Evolutionary conservation across 148 eudicot genomes (phyloP).

Genomic region (Beta vulgaris): DNA sequence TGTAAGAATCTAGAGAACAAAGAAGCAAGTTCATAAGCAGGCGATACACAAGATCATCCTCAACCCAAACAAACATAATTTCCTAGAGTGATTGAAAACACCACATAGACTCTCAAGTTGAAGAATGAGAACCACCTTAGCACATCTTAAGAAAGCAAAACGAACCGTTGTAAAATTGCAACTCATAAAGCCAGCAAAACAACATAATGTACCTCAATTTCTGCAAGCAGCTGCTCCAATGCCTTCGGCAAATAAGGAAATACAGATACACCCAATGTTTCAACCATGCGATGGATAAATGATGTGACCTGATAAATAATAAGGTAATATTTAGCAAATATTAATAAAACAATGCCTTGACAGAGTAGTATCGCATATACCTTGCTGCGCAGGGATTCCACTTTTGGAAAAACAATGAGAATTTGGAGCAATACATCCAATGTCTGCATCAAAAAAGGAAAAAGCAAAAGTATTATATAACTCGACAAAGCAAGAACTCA

Average conservation of each 20-base stretch:
- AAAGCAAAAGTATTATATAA: conserved; percentile 9
- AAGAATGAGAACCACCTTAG: background rate
- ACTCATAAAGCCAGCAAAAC: background rate
- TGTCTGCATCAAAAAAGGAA: conserved; percentile 50
- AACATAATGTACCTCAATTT: conserved; percentile 66
- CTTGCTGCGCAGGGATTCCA: conserved; percentile 79
- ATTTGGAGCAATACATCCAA: conserved; percentile 89
- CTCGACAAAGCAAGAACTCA: background rate
- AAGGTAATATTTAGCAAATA: conserved; percentile 21
- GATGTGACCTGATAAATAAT: conserved; percentile 62
- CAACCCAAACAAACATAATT: background rate
- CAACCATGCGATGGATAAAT: conserved; percentile 96
- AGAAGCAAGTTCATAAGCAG: background rate
- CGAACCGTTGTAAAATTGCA: background rate
- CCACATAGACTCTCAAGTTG: background rate
- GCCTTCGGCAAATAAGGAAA: conserved; percentile 88
- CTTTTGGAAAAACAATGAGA: conserved; percentile 71
- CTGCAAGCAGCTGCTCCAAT: conserved; percentile 78
- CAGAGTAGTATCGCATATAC: conserved; percentile 34
- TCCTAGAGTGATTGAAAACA: background rate
- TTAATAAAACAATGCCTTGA: background rate
- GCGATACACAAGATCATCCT: background rate
- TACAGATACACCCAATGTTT: conserved; percentile 80
- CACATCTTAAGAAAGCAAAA: background rate
- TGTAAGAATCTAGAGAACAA: background rate